phyloP scores from a whole-genome alignment of 768 basidiomycete genomes.

The Phlebiopsis flavidoalba region DNA sequence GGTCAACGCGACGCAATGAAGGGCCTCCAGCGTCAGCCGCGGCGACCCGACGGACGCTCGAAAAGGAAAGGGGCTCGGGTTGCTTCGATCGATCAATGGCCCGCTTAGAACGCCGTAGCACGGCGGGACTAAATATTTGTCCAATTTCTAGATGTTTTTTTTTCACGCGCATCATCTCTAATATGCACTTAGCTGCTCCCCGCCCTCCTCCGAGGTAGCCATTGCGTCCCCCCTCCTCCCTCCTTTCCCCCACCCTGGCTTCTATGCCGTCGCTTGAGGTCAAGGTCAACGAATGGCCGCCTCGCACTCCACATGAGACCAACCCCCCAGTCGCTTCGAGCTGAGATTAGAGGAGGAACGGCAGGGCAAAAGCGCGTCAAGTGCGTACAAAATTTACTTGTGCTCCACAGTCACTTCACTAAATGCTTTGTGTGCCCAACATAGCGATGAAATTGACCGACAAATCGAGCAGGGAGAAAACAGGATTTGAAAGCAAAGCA shows the following conservation, averaged over 20 bases:
- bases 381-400: background rate
- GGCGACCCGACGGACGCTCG: background rate
- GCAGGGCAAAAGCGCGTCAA: slow-evolving; percentile 11
- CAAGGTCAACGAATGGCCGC: slow-evolving; percentile 6
- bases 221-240: background rate
- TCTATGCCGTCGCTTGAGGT: slow-evolving; percentile 1
- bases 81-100: background rate
- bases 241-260: background rate
- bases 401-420: background rate
- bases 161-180: background rate
- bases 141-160: slow-evolving; percentile 1
- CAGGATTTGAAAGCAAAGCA: slow-evolving; percentile 29
- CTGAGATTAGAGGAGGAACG: slow-evolving; percentile 5
- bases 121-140: background rate
- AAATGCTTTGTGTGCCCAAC: background rate
- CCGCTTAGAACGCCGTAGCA: slow-evolving; percentile 2
- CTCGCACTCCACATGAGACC: background rate
- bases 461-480: slow-evolving; percentile 14
- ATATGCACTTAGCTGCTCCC: background rate
- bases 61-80: slow-evolving; percentile 1
- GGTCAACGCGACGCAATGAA: too few species aligned
- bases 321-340: background rate
- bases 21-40: background rate
- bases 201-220: background rate
- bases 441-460: slow-evolving; percentile 14